These are phyloP conservation scores for Colletotrichum graminicola DNA, from an alignment of 2,329 filamentous ascomycete species.

Conservation along the genomic window DNA sequence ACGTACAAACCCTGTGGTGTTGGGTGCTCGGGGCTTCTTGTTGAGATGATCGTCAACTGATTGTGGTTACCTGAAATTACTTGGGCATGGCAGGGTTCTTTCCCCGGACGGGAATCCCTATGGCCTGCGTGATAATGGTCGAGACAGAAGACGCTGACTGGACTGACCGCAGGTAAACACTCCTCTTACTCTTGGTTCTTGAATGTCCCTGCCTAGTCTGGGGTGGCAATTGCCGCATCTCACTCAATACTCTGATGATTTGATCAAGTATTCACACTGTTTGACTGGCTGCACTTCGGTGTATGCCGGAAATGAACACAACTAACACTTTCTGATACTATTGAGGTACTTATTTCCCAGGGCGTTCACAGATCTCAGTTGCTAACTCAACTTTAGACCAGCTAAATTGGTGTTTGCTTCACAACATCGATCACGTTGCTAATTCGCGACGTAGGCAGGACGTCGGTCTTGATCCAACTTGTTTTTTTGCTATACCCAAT, in stretches of 20 bases:
- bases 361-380: neutral
- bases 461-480: conserved; percentile 36
- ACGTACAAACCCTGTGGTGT: conserved; percentile 72
- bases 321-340: conserved; percentile 66
- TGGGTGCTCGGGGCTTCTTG: conserved; percentile 67
- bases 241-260: conserved; percentile 60
- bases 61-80: conserved; percentile 49
- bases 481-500: conserved; percentile 9
- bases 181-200: neutral
- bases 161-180: conserved; percentile 47
- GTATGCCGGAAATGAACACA: conserved; percentile 64
- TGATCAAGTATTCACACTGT: conserved; percentile 70
- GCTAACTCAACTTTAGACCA: conserved; percentile 15
- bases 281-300: conserved; percentile 61
- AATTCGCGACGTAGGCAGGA: conserved; percentile 29
- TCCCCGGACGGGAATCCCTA: neutral
- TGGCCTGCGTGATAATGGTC: conserved; percentile 18
- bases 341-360: conserved; percentile 52
- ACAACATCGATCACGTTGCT: conserved; percentile 6
- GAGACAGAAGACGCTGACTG: conserved; percentile 21
- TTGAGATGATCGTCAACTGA: conserved; percentile 76
- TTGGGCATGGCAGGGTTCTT: neutral
- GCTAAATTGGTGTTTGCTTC: conserved; percentile 18
- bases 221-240: conserved; percentile 3
- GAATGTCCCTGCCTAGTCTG: conserved; percentile 37